Conservation (phyloP, 129 eudicot species). For the Centrapalus pauciflorus region DNA sequence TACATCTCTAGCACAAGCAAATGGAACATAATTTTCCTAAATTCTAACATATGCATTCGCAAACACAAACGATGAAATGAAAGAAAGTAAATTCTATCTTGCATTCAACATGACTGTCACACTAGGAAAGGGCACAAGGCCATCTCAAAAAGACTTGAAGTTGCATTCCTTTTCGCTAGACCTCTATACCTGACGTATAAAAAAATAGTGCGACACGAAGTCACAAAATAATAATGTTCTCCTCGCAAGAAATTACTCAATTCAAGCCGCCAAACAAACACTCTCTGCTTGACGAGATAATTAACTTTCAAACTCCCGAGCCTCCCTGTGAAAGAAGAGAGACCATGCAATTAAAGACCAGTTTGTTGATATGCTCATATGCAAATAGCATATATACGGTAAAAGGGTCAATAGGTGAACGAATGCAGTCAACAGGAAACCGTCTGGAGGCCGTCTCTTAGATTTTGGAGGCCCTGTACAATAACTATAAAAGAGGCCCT, state of each 20-base stretch:
- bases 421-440: too few relatives aligned
- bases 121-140: background rate
- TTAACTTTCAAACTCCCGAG: slow-evolving; percentile 7
- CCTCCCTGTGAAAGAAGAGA: slow-evolving; percentile 7
- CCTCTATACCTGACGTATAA: slow-evolving; percentile 16
- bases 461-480: too few relatives aligned
- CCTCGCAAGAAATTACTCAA: slow-evolving; percentile 17
- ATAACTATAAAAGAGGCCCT: too few relatives aligned
- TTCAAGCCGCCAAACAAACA: slow-evolving; percentile 27
- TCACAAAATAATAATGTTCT: slow-evolving; percentile 16
- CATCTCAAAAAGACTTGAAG: background rate
- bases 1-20: background rate
- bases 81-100: slow-evolving; percentile 10
- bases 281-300: slow-evolving; percentile 15
- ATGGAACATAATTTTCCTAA: too few relatives aligned
- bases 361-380: too few relatives aligned
- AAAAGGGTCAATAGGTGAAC: too few relatives aligned
- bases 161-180: background rate
- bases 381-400: background rate
- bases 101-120: slow-evolving; percentile 7
- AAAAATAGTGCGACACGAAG: slow-evolving; percentile 4
- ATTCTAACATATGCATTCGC: background rate
- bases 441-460: too few relatives aligned
- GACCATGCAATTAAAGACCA: background rate
- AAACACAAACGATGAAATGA: background rate